Evolutionary conservation across 257 asterid genomes (phyloP), one percentile per base, ranked within the genome.

Genomic region (Agastache rugosa): DNA sequence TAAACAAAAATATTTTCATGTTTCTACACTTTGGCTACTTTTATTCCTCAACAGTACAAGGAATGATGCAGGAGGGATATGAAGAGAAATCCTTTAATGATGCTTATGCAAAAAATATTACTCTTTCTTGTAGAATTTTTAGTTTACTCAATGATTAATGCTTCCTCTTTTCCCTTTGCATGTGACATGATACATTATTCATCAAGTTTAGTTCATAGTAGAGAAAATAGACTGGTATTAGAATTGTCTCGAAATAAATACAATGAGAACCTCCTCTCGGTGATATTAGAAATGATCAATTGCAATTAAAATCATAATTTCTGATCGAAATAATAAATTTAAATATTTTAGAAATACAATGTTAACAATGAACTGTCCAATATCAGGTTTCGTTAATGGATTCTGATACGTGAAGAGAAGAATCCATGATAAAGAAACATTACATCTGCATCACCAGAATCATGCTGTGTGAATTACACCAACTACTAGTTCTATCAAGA

Each of bases 381-480:
- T 19, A 4, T 20, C 19, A 63, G 19, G 69, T 17, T 63, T 45
- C 27, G 8, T 25, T 3, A 67, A 47, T 39, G 17, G 48, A 63
- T 39, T 39, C 31, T 16, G 51, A 20, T 22, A 25, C 54, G 22
- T 0, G 16, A n/a, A 44, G 34, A 17, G 25, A 54, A 54, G 61
- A 54, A 20, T 54, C 62, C 37, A 6, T 14, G 19, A 59, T 14
- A 20, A 59, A 27, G 41, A 27, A 22, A 8, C 50, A 45, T 44
- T 72, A 60, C 51, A 61, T 14, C 31, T 45, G 27, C 70, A 62
- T 11, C 62, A 12, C 2, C 17, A 63, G 34, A 53, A 58, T 27
- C 74, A 29, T 25, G 56, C 42, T 17, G n/a, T 41, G 39, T 63
- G 59, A 11, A n/a, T 37, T 7, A 10, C 25, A 45, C 27, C 10